Conservation (phyloP, 2,329 filamentous ascomycete genomes). For the Didymella sp. region DNA sequence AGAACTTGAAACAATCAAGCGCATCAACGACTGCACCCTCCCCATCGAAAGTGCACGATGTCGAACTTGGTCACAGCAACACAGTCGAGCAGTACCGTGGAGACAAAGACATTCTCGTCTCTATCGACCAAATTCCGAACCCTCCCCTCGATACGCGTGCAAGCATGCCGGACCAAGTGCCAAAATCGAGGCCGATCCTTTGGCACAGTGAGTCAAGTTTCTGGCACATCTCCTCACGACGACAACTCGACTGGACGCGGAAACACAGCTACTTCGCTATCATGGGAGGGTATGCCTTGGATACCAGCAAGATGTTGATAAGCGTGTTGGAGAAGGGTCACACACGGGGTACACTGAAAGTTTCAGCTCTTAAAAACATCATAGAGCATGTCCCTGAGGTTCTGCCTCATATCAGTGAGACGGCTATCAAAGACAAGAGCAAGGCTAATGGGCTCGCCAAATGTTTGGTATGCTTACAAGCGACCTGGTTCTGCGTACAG, state of each 20-base stretch:
- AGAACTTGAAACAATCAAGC: too few relatives aligned
- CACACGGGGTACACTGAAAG: constrained; percentile 1
- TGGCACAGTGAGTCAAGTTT: too few relatives aligned
- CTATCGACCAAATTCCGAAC: too few relatives aligned
- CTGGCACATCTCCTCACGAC: neutral
- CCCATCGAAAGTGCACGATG: too few relatives aligned
- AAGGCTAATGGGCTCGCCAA: neutral
- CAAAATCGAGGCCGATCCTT: too few relatives aligned
- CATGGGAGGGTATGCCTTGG: constrained; percentile 22
- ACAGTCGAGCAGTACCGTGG: too few relatives aligned
- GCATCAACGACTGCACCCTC: too few relatives aligned
- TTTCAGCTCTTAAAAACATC: neutral
- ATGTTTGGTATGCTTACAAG: neutral
- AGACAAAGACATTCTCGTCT: too few relatives aligned
- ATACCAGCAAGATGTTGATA: neutral
- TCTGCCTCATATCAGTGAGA: neutral
- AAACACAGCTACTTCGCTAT: constrained; percentile 18
- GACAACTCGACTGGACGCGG: constrained; percentile 12
- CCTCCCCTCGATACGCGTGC: too few relatives aligned
- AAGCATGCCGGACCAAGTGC: too few relatives aligned
- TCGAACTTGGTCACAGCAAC: too few relatives aligned
- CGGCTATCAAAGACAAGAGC: neutral
- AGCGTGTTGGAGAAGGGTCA: neutral
- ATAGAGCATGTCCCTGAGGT: neutral
- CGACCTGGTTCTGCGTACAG: neutral